These are phyloP conservation scores for Phyllosticta citriasiana DNA, from an alignment of 2,329 filamentous ascomycete genomes.

Conservation along the genomic window DNA sequence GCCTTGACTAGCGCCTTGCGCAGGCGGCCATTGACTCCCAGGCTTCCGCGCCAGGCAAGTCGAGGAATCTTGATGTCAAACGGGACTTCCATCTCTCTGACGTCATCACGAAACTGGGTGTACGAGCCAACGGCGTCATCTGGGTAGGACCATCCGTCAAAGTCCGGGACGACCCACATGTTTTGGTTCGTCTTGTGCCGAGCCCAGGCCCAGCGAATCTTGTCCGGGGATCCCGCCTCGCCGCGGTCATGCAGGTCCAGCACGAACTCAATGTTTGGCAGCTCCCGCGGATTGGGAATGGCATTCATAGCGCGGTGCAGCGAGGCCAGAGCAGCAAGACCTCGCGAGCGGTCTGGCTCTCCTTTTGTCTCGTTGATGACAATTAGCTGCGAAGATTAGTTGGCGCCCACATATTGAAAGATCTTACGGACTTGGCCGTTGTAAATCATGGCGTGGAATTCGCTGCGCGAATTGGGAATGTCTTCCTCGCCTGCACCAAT, in stretches of 20 bases:
- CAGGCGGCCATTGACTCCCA: conserved; percentile 19
- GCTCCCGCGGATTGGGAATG: background rate
- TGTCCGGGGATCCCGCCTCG: conserved; percentile 5
- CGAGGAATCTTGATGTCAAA: conserved; percentile 19
- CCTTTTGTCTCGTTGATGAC: conserved; percentile 4
- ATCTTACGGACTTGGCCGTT: background rate
- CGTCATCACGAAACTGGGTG: conserved; percentile 9
- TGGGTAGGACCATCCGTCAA: conserved; percentile 14
- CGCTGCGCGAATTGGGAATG: background rate
- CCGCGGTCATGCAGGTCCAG: conserved; percentile 7
- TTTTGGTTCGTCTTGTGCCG: conserved; percentile 1
- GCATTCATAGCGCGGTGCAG: conserved; percentile 10
- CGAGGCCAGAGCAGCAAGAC: conserved; percentile 1
- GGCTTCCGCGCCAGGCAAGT: conserved; percentile 24
- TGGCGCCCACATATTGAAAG: background rate
- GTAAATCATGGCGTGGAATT: conserved; percentile 8
- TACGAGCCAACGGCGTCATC: conserved; percentile 12
- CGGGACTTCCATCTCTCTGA: conserved; percentile 9
- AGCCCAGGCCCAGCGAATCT: conserved; percentile 8
- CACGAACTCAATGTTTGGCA: conserved; percentile 9
- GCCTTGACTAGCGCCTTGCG: conserved; percentile 17
- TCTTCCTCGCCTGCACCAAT: conserved; percentile 1
- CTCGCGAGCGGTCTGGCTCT: conserved; percentile 2
- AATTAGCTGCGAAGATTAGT: background rate
- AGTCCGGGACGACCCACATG: conserved; percentile 13